Evolutionary conservation across 352 stramenopile species (phyloP).

Genomic region (Poterioochromonas sp.): DNA sequence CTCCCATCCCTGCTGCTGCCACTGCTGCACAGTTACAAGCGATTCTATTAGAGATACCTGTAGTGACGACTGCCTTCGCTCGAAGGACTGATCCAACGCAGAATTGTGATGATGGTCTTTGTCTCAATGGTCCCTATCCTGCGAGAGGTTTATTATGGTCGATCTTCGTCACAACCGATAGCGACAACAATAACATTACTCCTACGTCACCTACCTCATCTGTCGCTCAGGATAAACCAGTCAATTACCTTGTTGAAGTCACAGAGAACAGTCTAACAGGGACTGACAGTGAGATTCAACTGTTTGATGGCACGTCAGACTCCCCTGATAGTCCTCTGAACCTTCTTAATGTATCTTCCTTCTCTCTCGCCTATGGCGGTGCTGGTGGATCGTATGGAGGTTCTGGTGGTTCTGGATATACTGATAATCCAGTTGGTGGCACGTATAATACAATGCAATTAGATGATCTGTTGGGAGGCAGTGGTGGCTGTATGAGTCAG

Average conservation of each 20-base stretch:
- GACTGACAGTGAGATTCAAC: constrained; percentile 29
- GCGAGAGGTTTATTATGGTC: constrained; percentile 75
- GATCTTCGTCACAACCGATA: constrained; percentile 68
- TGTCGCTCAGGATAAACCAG: constrained; percentile 37
- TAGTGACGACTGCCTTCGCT: constrained; percentile 60
- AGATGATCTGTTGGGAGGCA: constrained; percentile 73
- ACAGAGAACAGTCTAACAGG: constrained; percentile 34
- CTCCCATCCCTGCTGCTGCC: constrained; percentile 58
- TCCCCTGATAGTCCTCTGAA: constrained; percentile 40
- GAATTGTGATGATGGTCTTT: constrained; percentile 62
- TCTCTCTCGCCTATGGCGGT: constrained; percentile 78
- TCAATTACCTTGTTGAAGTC: constrained; percentile 41
- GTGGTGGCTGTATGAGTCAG: constrained; percentile 71
- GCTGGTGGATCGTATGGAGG: constrained; percentile 52
- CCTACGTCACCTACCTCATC: constrained; percentile 62
- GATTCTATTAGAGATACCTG: constrained; percentile 50
- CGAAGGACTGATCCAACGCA: constrained; percentile 59
- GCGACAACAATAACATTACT: constrained; percentile 59
- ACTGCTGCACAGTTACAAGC: constrained; percentile 54
- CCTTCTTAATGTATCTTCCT: constrained; percentile 58
- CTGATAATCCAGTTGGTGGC: constrained; percentile 37
- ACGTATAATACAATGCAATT: constrained; percentile 52
- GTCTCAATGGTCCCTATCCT: constrained; percentile 60
- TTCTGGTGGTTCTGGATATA: constrained; percentile 55
- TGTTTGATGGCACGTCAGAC: constrained; percentile 16